Evolutionary conservation across 352 stramenopile species (phyloP).

Genomic region (Phytophthora sp.): DNA sequence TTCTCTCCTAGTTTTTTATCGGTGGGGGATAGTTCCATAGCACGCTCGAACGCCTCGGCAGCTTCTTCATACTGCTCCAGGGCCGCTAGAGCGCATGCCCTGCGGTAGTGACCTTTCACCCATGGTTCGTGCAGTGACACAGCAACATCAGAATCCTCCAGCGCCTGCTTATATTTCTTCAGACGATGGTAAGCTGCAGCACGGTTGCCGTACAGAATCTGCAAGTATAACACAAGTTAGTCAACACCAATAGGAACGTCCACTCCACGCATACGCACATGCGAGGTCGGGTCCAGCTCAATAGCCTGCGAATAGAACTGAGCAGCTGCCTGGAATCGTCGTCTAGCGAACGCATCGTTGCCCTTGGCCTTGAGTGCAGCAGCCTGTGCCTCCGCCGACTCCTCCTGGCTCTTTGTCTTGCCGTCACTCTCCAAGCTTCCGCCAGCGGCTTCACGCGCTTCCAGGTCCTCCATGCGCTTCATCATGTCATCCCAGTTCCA

Average conservation of each 20-base stretch:
- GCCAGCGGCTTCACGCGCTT: constrained; percentile 60
- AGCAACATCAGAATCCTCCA: constrained; percentile 69
- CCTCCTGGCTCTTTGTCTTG: constrained; percentile 22
- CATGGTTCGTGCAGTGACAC: constrained; percentile 71
- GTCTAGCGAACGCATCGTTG: constrained; percentile 77
- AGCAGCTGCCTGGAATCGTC: constrained; percentile 80
- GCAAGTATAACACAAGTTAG: constrained; percentile 2
- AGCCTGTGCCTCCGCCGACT: constrained; percentile 40
- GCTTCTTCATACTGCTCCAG: constrained; percentile 71
- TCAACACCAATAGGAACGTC: neutral
- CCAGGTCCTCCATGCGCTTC: constrained; percentile 85
- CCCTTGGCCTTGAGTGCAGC: constrained; percentile 71
- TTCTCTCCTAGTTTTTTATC: constrained; percentile 72
- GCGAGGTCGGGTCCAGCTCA: constrained; percentile 63
- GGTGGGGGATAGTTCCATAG: constrained; percentile 70
- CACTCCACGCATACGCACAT: constrained; percentile 47
- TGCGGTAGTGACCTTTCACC: constrained; percentile 89
- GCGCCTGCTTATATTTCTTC: constrained; percentile 69
- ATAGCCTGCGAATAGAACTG: constrained; percentile 92
- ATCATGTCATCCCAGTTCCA: constrained; percentile 90
- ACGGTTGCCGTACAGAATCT: constrained; percentile 88
- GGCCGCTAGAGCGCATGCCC: constrained; percentile 66
- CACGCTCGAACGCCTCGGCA: constrained; percentile 68
- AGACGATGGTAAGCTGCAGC: constrained; percentile 75
- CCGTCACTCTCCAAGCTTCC: constrained; percentile 42